A percentile compares a stretch with the other conserved stretches of the same genome.
phyloP scores from a whole-genome alignment of 1,284 basidiomycete genomes.

The Takashimella koratensis region DNA sequence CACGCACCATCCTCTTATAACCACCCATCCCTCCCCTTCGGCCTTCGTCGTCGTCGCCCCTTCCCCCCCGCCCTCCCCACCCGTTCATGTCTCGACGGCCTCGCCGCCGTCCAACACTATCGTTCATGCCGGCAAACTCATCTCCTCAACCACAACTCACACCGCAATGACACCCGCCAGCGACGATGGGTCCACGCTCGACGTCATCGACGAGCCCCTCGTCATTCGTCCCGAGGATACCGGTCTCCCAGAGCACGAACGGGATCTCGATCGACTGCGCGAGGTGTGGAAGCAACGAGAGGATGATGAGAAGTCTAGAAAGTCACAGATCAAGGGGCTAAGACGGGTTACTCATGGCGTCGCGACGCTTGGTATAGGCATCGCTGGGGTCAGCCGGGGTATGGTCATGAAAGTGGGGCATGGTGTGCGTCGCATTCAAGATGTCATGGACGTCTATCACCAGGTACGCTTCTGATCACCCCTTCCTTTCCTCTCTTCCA shows the following conservation, averaged over 20 bases:
- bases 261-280: neutral
- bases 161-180: neutral
- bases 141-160: no score
- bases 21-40: no score
- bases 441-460: neutral
- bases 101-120: neutral
- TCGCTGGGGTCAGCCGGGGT: neutral
- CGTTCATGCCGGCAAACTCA: no score
- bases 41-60: no score
- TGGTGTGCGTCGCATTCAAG: neutral
- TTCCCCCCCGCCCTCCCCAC: no score
- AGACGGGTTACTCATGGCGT: neutral
- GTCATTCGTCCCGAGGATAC: neutral
- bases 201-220: neutral
- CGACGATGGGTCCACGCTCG: neutral
- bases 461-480: no score
- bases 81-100: no score
- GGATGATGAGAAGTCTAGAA: neutral
- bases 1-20: no score
- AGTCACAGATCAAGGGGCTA: neutral
- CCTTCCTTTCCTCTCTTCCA: no score
- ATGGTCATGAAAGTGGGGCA: neutral
- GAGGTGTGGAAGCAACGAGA: neutral
- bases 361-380: neutral
- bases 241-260: neutral